Evolutionary conservation across 2,329 filamentous ascomycete genomes (phyloP).

Genomic region (Diaporthe citrichinensis): DNA sequence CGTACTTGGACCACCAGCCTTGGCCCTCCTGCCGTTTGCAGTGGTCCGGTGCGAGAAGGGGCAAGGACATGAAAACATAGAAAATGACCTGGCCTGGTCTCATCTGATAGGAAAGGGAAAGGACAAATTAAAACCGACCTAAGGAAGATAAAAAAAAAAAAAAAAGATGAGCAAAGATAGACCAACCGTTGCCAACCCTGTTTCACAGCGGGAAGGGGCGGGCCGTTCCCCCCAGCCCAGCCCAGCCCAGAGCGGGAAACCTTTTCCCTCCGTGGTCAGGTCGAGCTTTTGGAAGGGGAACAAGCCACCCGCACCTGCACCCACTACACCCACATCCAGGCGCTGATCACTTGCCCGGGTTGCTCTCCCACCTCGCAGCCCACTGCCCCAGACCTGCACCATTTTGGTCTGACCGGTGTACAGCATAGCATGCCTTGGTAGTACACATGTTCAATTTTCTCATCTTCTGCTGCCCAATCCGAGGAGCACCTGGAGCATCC

Average conservation of each 20-base stretch:
- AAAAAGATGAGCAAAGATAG: not conserved
- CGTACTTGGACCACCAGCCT: not conserved
- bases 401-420: slow-evolving; percentile 20
- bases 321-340: slow-evolving; percentile 18
- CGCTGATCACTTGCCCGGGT: slow-evolving; percentile 7
- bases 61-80: not conserved
- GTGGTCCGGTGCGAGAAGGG: not conserved
- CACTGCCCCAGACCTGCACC: slow-evolving; percentile 14
- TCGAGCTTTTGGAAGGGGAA: not conserved
- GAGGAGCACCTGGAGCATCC: not conserved
- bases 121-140: not conserved
- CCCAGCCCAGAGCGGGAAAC: slow-evolving; percentile 13
- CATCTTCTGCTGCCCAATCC: slow-evolving; percentile 13
- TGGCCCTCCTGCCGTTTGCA: not conserved
- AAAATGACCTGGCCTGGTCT: not conserved
- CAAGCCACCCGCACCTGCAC: slow-evolving; percentile 1
- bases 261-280: not conserved
- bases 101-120: not conserved
- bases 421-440: not conserved
- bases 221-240: slow-evolving; percentile 32
- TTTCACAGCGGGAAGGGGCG: slow-evolving; percentile 40
- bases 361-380: slow-evolving; percentile 12
- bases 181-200: slow-evolving; percentile 24
- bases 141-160: not conserved
- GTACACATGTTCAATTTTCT: not conserved